Evolutionary conservation across 2,329 filamentous ascomycete genomes (phyloP).

Genomic region (Aspergillus fumigatiaffinis): DNA sequence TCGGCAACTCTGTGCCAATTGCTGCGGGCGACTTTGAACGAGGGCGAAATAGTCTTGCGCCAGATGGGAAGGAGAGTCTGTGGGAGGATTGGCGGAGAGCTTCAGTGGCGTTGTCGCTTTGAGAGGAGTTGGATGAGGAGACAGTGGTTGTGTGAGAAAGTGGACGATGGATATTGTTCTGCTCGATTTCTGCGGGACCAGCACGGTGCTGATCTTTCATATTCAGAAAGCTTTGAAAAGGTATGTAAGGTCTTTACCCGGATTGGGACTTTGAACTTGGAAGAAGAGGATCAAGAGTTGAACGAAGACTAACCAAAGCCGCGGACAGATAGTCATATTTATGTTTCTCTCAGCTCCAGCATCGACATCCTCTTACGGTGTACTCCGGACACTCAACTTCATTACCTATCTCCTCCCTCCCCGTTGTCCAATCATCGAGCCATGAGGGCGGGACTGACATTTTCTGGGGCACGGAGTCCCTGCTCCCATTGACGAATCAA

Average conservation of each 20-base stretch:
- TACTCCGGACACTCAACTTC: neutral
- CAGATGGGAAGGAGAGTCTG: neutral
- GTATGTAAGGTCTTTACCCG: neutral
- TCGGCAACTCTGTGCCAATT: constrained; percentile 12
- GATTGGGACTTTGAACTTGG: constrained; percentile 1
- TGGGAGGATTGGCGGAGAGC: constrained; percentile 5
- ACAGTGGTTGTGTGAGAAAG: constrained; percentile 19
- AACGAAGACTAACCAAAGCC: neutral
- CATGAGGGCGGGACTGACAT: neutral
- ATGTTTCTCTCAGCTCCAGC: constrained; percentile 7
- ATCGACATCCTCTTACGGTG: neutral
- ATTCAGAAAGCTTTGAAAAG: neutral
- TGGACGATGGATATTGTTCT: constrained; percentile 1
- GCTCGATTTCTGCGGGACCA: neutral
- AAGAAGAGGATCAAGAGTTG: neutral
- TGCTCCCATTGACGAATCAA: constrained; percentile 10
- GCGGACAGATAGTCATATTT: constrained; percentile 14
- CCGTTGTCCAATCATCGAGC: neutral
- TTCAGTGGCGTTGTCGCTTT: neutral
- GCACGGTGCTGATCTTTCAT: constrained; percentile 5
- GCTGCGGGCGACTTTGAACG: constrained; percentile 21
- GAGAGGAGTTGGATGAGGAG: constrained; percentile 12
- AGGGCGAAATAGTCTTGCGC: constrained; percentile 12
- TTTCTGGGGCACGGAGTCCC: neutral
- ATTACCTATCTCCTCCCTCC: neutral